Percentiles rank a stretch among this genome's conserved stretches.
These are phyloP conservation scores for Xylaria sp. DNA, from an alignment of 2,329 filamentous ascomycete species.

Conservation along the genomic window DNA sequence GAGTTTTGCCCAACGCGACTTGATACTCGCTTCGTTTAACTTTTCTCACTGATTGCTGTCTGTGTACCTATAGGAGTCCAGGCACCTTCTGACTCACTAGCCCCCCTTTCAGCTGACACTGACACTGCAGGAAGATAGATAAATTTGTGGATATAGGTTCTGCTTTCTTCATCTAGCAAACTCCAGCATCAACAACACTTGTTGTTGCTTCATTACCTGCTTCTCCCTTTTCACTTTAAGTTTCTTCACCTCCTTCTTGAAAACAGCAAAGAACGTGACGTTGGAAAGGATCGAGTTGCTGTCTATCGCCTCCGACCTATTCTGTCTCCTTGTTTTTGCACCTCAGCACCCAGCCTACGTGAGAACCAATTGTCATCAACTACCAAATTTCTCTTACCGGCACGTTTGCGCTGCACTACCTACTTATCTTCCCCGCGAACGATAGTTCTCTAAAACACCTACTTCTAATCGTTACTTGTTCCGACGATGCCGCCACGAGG, in stretches of 20 bases:
- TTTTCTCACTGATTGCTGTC: neutral
- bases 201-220: neutral
- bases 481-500: constrained; percentile 57
- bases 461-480: constrained; percentile 22
- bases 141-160: neutral
- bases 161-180: neutral
- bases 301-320: neutral
- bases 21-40: too few relatives aligned
- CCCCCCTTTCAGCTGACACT: neutral
- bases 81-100: neutral
- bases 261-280: neutral
- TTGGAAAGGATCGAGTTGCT: neutral
- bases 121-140: neutral
- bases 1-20: neutral
- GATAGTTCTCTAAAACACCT: neutral
- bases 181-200: neutral
- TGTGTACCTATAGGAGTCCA: neutral
- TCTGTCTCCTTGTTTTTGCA: neutral
- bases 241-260: neutral
- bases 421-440: neutral
- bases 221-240: neutral
- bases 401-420: constrained; percentile 15
- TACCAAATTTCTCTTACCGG: neutral
- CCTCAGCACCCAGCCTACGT: neutral
- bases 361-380: neutral